Evolutionary conservation across 768 basidiomycete species (phyloP).

Genomic region (Russula earlei): DNA sequence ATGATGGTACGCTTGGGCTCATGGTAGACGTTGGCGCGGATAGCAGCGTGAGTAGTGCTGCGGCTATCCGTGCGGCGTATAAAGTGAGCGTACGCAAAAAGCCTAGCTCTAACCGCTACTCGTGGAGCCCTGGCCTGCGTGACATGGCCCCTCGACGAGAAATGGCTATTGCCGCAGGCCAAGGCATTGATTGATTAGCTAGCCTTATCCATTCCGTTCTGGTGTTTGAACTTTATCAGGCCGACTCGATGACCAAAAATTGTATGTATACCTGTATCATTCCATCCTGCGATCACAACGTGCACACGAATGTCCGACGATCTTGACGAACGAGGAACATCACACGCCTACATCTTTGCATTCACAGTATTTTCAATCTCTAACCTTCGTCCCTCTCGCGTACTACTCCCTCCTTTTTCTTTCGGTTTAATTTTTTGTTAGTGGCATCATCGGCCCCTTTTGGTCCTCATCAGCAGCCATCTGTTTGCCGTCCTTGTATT

Average conservation of each 20-base stretch:
- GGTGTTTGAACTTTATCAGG: neutral
- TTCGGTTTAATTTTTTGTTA: neutral
- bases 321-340: slow-evolving; percentile 17
- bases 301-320: slow-evolving; percentile 17
- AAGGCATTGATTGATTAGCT: slow-evolving; percentile 13
- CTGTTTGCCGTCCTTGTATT: neutral
- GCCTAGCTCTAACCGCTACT: slow-evolving; percentile 40
- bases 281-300: slow-evolving; percentile 10
- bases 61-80: slow-evolving; percentile 45
- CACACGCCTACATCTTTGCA: slow-evolving; percentile 15
- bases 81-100: slow-evolving; percentile 39
- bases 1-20: slow-evolving; percentile 12
- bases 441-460: slow-evolving; percentile 1
- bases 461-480: neutral
- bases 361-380: slow-evolving; percentile 13
- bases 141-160: slow-evolving; percentile 8
- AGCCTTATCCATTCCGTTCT: neutral
- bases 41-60: slow-evolving; percentile 24
- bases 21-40: slow-evolving; percentile 5
- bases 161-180: slow-evolving; percentile 5
- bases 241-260: slow-evolving; percentile 1
- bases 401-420: neutral
- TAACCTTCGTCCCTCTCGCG: neutral
- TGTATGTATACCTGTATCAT: slow-evolving; percentile 19
- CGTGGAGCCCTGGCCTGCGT: slow-evolving; percentile 33